Evolutionary conservation across 2,329 filamentous ascomycete genomes (phyloP).

Genomic region (Leptographium wingfieldii): DNA sequence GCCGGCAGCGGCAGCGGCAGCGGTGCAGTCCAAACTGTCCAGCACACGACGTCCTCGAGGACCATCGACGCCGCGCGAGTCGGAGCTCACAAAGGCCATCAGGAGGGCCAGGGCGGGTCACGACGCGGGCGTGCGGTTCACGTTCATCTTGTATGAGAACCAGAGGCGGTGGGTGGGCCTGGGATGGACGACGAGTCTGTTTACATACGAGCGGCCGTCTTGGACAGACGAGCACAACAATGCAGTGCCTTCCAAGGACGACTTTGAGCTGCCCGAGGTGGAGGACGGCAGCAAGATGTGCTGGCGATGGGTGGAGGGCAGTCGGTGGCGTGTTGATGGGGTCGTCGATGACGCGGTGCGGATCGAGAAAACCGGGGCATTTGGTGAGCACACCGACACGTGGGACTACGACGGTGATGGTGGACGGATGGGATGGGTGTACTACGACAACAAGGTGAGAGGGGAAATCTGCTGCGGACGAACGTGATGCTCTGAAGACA

Average conservation of each 20-base stretch:
- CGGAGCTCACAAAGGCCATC: slow-evolving; percentile 34
- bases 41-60: slow-evolving; percentile 14
- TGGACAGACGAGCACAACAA: slow-evolving; percentile 98
- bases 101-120: slow-evolving; percentile 25
- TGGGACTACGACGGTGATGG: slow-evolving; percentile 45
- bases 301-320: slow-evolving; percentile 71
- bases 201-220: slow-evolving; percentile 76
- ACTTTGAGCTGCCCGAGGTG: slow-evolving; percentile 49
- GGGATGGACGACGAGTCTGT: slow-evolving; percentile 85
- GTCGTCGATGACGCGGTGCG: slow-evolving; percentile 38
- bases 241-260: slow-evolving; percentile 59
- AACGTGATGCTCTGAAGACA: no score
- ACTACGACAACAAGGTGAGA: slow-evolving; percentile 91
- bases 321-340: slow-evolving; percentile 79
- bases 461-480: background rate
- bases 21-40: slow-evolving; percentile 10
- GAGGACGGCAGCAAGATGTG: slow-evolving; percentile 44
- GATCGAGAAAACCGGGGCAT: slow-evolving; percentile 9
- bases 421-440: slow-evolving; percentile 77
- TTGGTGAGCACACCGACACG: slow-evolving; percentile 23
- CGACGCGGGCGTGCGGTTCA: slow-evolving; percentile 80
- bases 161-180: slow-evolving; percentile 90
- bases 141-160: slow-evolving; percentile 93
- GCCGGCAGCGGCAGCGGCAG: slow-evolving; percentile 9
- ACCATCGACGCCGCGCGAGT: slow-evolving; percentile 26